A percentile compares a stretch with the other conserved stretches of the same genome.
These are phyloP conservation scores for Fusarium multiceps DNA, from an alignment of 2,329 filamentous ascomycete species.

Conservation along the genomic window DNA sequence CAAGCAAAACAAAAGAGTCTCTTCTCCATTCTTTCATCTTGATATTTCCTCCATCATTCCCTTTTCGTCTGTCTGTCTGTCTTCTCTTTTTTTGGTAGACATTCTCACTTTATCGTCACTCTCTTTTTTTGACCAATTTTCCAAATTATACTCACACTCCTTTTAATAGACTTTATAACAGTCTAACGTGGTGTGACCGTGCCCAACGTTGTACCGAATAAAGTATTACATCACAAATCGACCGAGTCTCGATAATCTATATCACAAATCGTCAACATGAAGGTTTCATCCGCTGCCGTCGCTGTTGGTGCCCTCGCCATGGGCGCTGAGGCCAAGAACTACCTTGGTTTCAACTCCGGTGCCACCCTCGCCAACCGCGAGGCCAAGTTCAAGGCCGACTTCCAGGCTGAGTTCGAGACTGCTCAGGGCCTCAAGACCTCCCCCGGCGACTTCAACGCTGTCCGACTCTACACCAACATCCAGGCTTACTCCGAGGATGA, in stretches of 20 bases:
- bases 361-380: conserved; percentile 58
- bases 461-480: conserved; percentile 76
- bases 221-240: conserved; percentile 20
- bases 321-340: conserved; percentile 58
- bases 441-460: conserved; percentile 67
- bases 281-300: conserved; percentile 51
- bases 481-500: conserved; percentile 74
- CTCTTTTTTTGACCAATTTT: conserved; percentile 39
- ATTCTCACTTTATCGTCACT: conserved; percentile 43
- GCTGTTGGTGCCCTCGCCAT: conserved; percentile 55
- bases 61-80: conserved; percentile 19
- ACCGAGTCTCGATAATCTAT: conserved; percentile 24
- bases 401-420: conserved; percentile 58
- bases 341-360: conserved; percentile 66
- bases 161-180: conserved; percentile 32
- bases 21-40: conserved; percentile 29
- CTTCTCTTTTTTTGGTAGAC: conserved; percentile 34
- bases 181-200: conserved; percentile 27
- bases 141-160: conserved; percentile 28
- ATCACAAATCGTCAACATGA: conserved; percentile 55
- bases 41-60: conserved; percentile 23
- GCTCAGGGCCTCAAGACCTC: conserved; percentile 52
- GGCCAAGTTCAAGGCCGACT: conserved; percentile 65
- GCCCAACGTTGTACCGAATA: conserved; percentile 30
- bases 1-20: conserved; percentile 30